A percentile compares a stretch with the other conserved stretches of the same genome.
Conservation (phyloP, 805 yeast species). For the Hanseniaspora jakobsenii region DNA sequence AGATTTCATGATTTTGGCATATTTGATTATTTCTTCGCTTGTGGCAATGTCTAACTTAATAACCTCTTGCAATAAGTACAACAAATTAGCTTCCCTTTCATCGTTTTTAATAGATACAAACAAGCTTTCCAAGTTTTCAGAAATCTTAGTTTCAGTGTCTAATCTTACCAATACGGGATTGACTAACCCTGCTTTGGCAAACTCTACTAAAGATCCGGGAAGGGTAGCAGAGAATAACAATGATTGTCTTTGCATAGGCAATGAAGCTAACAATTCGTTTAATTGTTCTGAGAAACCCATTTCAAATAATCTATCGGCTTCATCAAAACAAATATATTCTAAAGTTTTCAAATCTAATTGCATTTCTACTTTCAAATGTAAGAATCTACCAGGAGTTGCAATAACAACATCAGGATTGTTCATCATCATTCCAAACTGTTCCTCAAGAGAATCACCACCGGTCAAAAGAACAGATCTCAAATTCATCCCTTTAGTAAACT, state of each 20-base stretch:
- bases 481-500: constrained; percentile 73
- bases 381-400: constrained; percentile 95
- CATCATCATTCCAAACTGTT: constrained; percentile 88
- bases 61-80: constrained; percentile 66
- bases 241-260: constrained; percentile 77
- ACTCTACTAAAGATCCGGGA: constrained; percentile 83
- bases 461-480: constrained; percentile 68
- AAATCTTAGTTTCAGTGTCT: constrained; percentile 83
- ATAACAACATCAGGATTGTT: constrained; percentile 85
- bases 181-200: constrained; percentile 90
- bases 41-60: constrained; percentile 76
- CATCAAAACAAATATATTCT: constrained; percentile 90
- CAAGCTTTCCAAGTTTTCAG: constrained; percentile 83
- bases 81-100: constrained; percentile 81
- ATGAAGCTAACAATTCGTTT: constrained; percentile 71
- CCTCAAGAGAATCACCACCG: constrained; percentile 98
- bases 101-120: constrained; percentile 67
- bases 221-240: constrained; percentile 87
- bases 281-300: constrained; percentile 92
- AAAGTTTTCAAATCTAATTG: constrained; percentile 66
- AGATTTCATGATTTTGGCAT: constrained; percentile 37
- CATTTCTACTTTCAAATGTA: constrained; percentile 95
- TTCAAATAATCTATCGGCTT: constrained; percentile 92
- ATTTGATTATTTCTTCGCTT: constrained; percentile 39
- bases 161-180: constrained; percentile 87